Percentiles rank a stretch among this genome's conserved stretches.
Evolutionary conservation across 441 rosid species (phyloP).

Genomic region (Populus hybrid): DNA sequence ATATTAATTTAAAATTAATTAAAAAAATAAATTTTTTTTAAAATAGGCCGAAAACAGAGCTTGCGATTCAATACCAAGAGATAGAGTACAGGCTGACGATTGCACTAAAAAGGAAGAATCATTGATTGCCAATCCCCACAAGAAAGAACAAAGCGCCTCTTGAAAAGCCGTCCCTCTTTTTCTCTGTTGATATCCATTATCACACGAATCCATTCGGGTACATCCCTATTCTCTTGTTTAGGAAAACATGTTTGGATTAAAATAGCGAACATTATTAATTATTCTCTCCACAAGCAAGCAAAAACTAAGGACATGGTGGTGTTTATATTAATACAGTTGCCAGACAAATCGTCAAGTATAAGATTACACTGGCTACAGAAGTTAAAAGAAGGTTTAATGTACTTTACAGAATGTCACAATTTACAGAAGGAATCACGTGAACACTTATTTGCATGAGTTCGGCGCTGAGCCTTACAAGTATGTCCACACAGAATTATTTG

Average conservation of each 20-base stretch:
- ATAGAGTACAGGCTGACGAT: no score
- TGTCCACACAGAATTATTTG: not conserved
- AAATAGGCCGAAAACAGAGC: no score
- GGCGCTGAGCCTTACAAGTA: not conserved
- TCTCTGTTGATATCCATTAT: no score
- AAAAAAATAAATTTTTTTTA: no score
- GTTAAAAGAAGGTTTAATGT: not conserved
- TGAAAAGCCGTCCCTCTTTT: no score
- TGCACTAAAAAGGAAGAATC: no score
- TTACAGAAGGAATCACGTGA: not conserved
- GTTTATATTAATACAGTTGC: not conserved
- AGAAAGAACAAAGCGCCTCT: no score
- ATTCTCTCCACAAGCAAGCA: not conserved
- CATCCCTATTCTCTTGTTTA: not conserved
- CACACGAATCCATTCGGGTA: no score
- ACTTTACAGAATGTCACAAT: not conserved
- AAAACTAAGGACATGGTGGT: not conserved
- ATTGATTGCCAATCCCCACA: no score
- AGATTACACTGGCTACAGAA: not conserved
- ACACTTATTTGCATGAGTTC: not conserved
- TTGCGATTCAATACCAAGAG: no score
- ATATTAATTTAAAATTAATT: no score
- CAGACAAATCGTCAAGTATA: not conserved
- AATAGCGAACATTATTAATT: not conserved
- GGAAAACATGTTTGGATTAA: not conserved